Evolutionary conservation across 257 asterid genomes (phyloP), one percentile per base, ranked within the genome.

Genomic region (Misopates orontium): DNA sequence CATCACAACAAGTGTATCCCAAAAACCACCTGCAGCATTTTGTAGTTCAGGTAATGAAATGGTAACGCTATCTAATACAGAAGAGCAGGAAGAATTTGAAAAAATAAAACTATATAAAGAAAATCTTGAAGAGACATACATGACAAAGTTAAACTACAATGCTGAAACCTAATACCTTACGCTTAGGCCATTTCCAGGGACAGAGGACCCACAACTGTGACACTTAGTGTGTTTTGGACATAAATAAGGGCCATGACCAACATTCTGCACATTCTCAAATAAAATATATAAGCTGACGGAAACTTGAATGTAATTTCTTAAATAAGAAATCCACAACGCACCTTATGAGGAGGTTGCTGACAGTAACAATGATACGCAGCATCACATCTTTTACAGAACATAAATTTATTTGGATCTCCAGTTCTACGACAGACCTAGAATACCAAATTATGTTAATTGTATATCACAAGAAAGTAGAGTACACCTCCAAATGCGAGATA

Each of bases 341-440:
- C 99, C 99, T 90, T 94, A 77, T 90, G 99, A 19, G 99, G 95
- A 74, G 96, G 99, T 71, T 94, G 98, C 77, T 86, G 95, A 70
- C 99, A 94, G 77, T 90, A 94, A 73, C 98, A 91, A 72, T 94
- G 98, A 59, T 64, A 73, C 64, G 99, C 99, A 73, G 81, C 91
- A 75, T 94, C 99, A 66, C 99, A 94, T 77, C 98, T 90, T 83
- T 84, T 90, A 84, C 98, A 94, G 78, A 88, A 94, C 98, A 87
- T 87, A 71, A 91, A 87, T 75, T 94, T 90, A 71, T 77, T 84
- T 44, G 96, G 95, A 79, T 90, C 99, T 78, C 99, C 99, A 62
- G 96, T 81, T 84, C 79, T 84, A 62, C 84, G 78, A 69, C 99
- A 94, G 62, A 85, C 95, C 99, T 93, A 69, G 44, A 59, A 72